phyloP scores from a whole-genome alignment of 1,284 basidiomycete species.

The Pseudozyma sp. region DNA sequence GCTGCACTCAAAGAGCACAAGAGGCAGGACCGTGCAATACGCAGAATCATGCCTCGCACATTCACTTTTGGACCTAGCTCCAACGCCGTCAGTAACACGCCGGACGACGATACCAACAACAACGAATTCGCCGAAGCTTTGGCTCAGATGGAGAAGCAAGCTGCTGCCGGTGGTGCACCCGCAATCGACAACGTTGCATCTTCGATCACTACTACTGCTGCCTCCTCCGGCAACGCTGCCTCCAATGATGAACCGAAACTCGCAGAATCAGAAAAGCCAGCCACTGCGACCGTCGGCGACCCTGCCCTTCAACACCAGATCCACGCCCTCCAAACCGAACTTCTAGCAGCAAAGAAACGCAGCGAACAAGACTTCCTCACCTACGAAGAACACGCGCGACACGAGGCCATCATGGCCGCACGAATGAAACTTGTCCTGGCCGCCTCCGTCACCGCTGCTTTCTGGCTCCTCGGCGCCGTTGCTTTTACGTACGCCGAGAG shows the following conservation, averaged over 20 bases:
- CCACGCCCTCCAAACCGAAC: conserved; percentile 18
- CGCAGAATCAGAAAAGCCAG: not conserved
- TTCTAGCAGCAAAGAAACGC: conserved; percentile 19
- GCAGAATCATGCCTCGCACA: conserved; percentile 21
- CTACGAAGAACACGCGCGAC: conserved; percentile 30
- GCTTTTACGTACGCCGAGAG: conserved; percentile 74
- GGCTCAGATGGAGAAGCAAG: conserved; percentile 29
- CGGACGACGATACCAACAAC: not conserved
- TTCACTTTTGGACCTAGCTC: conserved; percentile 20
- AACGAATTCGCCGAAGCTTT: conserved; percentile 36
- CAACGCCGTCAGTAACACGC: not conserved
- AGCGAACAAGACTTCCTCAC: conserved; percentile 34
- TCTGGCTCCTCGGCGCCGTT: conserved; percentile 72
- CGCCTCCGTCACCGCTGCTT: conserved; percentile 71
- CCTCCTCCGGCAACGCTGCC: not conserved
- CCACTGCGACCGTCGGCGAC: conserved; percentile 23
- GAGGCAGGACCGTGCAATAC: conserved; percentile 28
- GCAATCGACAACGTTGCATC: conserved; percentile 1
- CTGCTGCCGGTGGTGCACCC: not conserved
- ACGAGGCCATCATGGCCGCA: conserved; percentile 21
- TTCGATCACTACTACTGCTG: not conserved
- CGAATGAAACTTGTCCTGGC: conserved; percentile 28
- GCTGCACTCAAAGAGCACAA: conserved; percentile 31
- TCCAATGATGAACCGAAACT: not conserved
- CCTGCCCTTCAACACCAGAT: conserved; percentile 33